These are phyloP conservation scores for Beauveria sp. DNA, from an alignment of 2,329 filamentous ascomycete species.

Conservation along the genomic window DNA sequence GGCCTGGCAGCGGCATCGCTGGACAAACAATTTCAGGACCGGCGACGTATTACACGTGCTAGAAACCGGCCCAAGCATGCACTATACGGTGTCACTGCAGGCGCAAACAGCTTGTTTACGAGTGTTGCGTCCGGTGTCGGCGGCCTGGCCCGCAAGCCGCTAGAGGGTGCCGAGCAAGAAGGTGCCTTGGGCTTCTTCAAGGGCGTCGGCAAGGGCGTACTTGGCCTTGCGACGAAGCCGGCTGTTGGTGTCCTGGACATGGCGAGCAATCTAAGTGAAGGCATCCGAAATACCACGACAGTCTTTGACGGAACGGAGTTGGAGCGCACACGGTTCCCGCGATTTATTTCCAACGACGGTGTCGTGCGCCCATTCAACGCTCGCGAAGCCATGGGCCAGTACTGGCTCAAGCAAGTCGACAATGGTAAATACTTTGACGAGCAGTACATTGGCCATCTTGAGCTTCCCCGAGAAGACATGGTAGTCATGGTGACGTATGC, in stretches of 20 bases:
- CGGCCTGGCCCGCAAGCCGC: conserved; percentile 83
- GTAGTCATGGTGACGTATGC: conserved; percentile 83
- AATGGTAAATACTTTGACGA: conserved; percentile 98
- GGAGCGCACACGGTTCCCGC: conserved; percentile 86
- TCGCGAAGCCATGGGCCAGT: conserved; percentile 91
- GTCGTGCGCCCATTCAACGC: conserved; percentile 92
- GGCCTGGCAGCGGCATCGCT: conserved; percentile 90
- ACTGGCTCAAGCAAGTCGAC: conserved; percentile 97
- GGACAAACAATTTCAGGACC: conserved; percentile 97
- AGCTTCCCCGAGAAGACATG: conserved; percentile 82
- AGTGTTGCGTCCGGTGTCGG: conserved; percentile 91
- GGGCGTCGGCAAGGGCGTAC: conserved; percentile 88
- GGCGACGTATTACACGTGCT: conserved; percentile 84
- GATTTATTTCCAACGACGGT: conserved; percentile 86
- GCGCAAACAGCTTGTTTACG: conserved; percentile 88
- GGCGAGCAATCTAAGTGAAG: conserved; percentile 93
- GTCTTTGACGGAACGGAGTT: conserved; percentile 94
- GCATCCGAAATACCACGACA: conserved; percentile 96
- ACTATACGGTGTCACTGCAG: conserved; percentile 89
- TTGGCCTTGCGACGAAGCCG: conserved; percentile 93
- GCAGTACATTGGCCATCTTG: conserved; percentile 91
- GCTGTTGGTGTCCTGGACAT: conserved; percentile 95
- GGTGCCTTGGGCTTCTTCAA: conserved; percentile 94
- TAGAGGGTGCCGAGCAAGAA: conserved; percentile 94
- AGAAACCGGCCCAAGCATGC: conserved; percentile 96